Base-by-base conservation (phyloP, 2,329 filamentous ascomycete genomes). In the Fusarium bulbicola region DNA sequence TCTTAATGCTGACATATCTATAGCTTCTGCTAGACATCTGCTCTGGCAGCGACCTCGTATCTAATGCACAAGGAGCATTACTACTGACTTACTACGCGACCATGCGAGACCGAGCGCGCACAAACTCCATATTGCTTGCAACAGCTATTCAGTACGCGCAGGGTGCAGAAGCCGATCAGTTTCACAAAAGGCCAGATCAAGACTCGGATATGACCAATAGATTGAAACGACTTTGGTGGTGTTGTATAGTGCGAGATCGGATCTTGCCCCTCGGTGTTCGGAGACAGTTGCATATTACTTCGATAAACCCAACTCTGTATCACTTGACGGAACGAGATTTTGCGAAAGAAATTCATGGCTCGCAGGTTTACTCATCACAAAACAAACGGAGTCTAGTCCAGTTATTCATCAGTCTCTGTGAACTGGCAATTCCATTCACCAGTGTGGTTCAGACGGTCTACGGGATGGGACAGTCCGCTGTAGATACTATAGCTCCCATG, bases 131-230 rank as follows among this genome's bases (percentile, higher is more conserved):
- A 6, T 6, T 54, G 1, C 50, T 54, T 14, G 20, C 50, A 13
- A 54, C 24, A 16, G 50, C 50, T 18, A 54, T 54, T n/a, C 18
- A 54, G 7, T 3, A 7, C 0, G 50, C 50, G 0, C 34, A n/a
- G 3, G 24, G 24, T 0, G 34, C 24, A 8, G 50, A 7, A 4
- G 50, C 50, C 0, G 34, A 54, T 2, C 34, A 54, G 3, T 54
- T 6, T 10, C 15, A 54, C 11, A 54, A 40, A n/a, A 13, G 34
- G 3, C 10, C 34, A 18, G 50, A 54, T 4, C 20, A 16, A 18
- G 11, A 28, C 1, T 54, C 50, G 0, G 10, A 2, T 10, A 13
- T 0, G 2, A 39, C 34, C 1, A 40, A 28, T 5, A 54, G 4
- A 0, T 0, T 54, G 6, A 40, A 54, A 6, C 2, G 50, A 2